These are phyloP conservation scores for Rhynchospora pubera DNA, from an alignment of 176 grass and related monocot species.

Conservation along the genomic window DNA sequence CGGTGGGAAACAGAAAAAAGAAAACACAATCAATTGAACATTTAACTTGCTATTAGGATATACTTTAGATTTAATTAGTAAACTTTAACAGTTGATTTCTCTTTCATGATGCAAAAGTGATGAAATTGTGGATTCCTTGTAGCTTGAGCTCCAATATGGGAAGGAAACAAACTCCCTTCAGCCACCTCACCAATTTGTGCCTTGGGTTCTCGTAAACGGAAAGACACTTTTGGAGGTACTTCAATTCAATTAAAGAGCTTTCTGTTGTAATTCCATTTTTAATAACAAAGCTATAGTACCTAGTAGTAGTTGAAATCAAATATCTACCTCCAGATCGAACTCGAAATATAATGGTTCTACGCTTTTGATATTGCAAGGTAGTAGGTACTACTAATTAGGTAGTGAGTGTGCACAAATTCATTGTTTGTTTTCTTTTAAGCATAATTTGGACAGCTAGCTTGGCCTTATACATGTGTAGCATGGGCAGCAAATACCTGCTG, in stretches of 20 bases:
- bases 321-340: not conserved
- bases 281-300: not conserved
- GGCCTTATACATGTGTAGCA: not conserved
- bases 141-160: constrained; percentile 65
- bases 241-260: not conserved
- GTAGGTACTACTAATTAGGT: not conserved
- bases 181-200: constrained; percentile 69
- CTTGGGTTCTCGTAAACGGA: constrained; percentile 69
- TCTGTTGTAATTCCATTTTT: not conserved
- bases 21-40: not conserved
- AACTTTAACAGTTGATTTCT: no score
- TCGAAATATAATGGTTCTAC: not conserved
- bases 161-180: constrained; percentile 66
- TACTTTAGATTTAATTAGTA: not conserved
- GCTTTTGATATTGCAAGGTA: not conserved
- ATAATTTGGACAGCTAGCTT: not conserved
- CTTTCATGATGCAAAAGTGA: not conserved
- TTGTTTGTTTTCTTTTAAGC: not conserved
- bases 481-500: not conserved
- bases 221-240: constrained; percentile 59
- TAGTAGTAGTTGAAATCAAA: not conserved
- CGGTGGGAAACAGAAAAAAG: not conserved
- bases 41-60: not conserved
- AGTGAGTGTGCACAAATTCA: not conserved
- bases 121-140: not conserved